Conservation (phyloP, 2,329 filamentous ascomycete genomes). For the Ophiostoma australiae region DNA sequence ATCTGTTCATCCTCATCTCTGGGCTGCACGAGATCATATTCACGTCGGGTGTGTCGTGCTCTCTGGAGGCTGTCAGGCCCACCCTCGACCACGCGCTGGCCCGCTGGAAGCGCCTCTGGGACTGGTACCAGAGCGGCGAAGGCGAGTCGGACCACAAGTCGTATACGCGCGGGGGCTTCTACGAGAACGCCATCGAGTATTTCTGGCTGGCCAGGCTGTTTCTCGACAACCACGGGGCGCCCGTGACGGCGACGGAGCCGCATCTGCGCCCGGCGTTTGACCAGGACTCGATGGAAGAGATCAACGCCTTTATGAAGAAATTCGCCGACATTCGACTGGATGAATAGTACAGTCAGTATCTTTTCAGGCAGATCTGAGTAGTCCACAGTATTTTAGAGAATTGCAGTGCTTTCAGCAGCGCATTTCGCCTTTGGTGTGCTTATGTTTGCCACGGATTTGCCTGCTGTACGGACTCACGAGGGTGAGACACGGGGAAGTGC, state of each 20-base stretch:
- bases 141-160: background rate
- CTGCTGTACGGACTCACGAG: too few species aligned
- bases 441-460: too few species aligned
- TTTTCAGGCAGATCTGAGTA: too few species aligned
- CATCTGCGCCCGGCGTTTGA: background rate
- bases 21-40: background rate
- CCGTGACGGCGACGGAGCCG: background rate
- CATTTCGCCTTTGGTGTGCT: too few species aligned
- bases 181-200: background rate
- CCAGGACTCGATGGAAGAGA: constrained; percentile 3
- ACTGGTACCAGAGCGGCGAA: background rate
- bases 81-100: background rate
- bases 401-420: too few species aligned
- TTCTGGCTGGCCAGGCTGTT: background rate
- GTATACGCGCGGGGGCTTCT: background rate
- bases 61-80: background rate
- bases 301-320: background rate
- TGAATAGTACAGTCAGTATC: too few species aligned
- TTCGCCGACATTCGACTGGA: background rate
- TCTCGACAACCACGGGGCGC: background rate
- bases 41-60: background rate
- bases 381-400: too few species aligned
- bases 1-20: background rate
- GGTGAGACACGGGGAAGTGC: background rate
- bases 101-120: background rate